Evolutionary conservation across 345 rosid species (phyloP).

Genomic region (Cardamine resedifolia): DNA sequence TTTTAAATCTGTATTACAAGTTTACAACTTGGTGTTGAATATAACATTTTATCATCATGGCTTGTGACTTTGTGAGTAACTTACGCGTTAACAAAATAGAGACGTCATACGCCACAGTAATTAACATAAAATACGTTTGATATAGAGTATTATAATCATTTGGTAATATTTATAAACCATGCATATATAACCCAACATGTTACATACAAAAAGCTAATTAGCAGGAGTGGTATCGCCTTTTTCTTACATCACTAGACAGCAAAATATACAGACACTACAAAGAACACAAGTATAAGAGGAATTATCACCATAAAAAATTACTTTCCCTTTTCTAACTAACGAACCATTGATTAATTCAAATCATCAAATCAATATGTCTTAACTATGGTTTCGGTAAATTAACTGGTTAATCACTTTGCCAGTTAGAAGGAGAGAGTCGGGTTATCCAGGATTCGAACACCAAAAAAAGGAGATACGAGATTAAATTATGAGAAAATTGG

Average conservation of each 20-base stretch:
- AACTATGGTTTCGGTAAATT: background rate
- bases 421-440: background rate
- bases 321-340: background rate
- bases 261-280: too few species aligned
- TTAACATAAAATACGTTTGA: background rate
- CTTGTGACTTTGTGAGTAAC: conserved; percentile 8
- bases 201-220: background rate
- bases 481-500: too few species aligned
- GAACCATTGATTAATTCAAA: background rate
- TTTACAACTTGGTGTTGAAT: conserved; percentile 9
- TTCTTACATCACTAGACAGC: background rate
- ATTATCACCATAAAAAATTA: background rate
- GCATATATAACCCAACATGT: background rate
- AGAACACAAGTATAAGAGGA: background rate
- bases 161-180: background rate
- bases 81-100: conserved; percentile 27
- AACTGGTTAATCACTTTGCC: background rate
- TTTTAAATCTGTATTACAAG: background rate
- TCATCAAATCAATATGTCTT: background rate
- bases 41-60: background rate
- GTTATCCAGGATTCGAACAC: background rate
- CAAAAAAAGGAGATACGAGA: background rate
- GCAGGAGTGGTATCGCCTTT: background rate
- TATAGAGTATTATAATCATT: background rate
- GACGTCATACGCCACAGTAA: conserved; percentile 18